A percentile compares a stretch with the other conserved stretches of the same genome.
These are phyloP conservation scores for Leccinum obscurum DNA, from an alignment of 768 basidiomycete species.

Conservation along the genomic window DNA sequence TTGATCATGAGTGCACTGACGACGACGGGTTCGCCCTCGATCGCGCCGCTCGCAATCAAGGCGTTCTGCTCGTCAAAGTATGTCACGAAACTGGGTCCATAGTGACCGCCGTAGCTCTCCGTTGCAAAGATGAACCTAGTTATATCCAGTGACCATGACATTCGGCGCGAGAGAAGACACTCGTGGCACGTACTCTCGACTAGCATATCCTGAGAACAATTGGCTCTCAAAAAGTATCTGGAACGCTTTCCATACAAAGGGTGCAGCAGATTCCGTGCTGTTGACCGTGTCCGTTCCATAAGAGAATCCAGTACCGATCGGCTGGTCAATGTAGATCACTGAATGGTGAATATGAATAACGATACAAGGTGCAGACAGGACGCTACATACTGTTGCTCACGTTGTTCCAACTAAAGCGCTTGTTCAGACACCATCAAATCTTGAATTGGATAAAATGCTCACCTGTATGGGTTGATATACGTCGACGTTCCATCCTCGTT, in stretches of 20 bases:
- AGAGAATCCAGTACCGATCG: constrained; percentile 66
- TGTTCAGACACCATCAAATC: background rate
- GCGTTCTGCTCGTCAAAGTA: constrained; percentile 65
- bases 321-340: constrained; percentile 76
- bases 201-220: constrained; percentile 48
- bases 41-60: constrained; percentile 42
- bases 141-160: background rate
- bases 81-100: constrained; percentile 62
- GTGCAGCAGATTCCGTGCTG: constrained; percentile 49
- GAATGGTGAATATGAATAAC: background rate
- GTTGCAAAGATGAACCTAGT: constrained; percentile 61
- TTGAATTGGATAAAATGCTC: background rate
- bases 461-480: constrained; percentile 62
- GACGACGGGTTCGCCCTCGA: constrained; percentile 50
- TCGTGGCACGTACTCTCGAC: constrained; percentile 46
- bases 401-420: constrained; percentile 59
- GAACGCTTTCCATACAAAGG: constrained; percentile 61
- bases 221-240: constrained; percentile 61
- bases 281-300: constrained; percentile 58
- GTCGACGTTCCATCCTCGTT: constrained; percentile 54
- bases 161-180: background rate
- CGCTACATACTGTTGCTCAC: constrained; percentile 55
- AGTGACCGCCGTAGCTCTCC: constrained; percentile 70
- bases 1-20: constrained; percentile 67
- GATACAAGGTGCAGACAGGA: background rate